Evolutionary conservation across 2,329 filamentous ascomycete genomes (phyloP).

Genomic region (Phaeophleospora eucalypticola): DNA sequence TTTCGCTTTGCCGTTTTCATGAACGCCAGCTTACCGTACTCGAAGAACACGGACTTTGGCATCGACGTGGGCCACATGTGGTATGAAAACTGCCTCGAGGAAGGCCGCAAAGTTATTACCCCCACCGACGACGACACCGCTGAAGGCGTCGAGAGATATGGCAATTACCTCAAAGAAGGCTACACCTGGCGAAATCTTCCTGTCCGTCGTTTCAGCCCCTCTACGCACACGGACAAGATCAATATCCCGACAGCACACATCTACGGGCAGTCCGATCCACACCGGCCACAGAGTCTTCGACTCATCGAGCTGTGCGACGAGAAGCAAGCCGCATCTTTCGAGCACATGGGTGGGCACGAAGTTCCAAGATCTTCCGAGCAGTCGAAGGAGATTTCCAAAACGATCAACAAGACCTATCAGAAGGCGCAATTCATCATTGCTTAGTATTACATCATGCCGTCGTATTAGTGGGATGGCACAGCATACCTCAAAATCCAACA

Average conservation of each 20-base stretch:
- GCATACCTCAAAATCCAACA: no score
- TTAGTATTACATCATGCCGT: not conserved
- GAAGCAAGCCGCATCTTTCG: not conserved
- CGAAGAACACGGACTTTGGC: not conserved
- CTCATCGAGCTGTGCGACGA: not conserved
- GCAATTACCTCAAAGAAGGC: not conserved
- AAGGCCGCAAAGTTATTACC: not conserved
- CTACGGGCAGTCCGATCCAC: constrained; percentile 7
- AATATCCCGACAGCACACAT: constrained; percentile 14
- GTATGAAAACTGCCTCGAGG: not conserved
- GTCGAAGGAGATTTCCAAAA: not conserved
- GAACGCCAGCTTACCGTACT: constrained; percentile 7
- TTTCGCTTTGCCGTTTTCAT: constrained; percentile 19
- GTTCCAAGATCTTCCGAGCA: not conserved
- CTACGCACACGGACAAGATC: constrained; percentile 5
- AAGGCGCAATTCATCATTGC: not conserved
- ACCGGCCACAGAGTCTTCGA: not conserved
- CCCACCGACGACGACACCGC: not conserved
- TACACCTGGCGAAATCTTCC: not conserved
- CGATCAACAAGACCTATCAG: not conserved
- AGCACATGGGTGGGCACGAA: not conserved
- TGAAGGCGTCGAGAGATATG: not conserved
- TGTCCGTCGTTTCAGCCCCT: not conserved
- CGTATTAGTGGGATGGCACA: no score
- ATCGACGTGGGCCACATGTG: not conserved